Evolutionary conservation across 495 filamentous ascomycete species (phyloP), one percentile per base, ranked within the genome.

Genomic region (Echria macrotheca): DNA sequence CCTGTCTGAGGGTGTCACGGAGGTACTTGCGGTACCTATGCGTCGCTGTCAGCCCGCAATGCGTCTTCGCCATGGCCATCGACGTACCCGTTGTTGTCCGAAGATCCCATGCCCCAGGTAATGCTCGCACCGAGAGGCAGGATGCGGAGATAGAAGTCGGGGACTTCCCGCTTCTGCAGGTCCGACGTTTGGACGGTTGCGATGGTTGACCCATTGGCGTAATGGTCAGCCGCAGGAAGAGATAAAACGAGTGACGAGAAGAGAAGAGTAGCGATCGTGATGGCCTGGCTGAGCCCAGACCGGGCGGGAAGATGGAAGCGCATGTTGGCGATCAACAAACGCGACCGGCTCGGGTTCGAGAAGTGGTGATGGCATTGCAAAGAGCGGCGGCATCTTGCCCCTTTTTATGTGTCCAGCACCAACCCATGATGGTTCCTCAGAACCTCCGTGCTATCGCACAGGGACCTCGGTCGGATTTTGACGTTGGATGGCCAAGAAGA

Each of bases 61-160:
- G n/a, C n/a, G n/a, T n/a, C n/a, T 12, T 54, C 49, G 4, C 64
- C 47, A 1, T 66, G 47, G 8, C 9, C 40, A 14, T 55, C 44
- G 18, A 63, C 57, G 47, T 60, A 69, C 15, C 66, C 76, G 55
- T 77, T 77, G 4, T 55, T 52, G 51, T 70, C 66, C 0, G 46
- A 51, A 0, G 69, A 73, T 1, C 42, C 49, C 18, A 64, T 68
- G 0, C 77, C 77, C 19, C 51, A 56, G 1, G 72, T 76, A 47
- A 80, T 75, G 3, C 74, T 79, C 2, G 71, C 75, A 0, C 77
- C 75, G 0, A 80, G 59, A 1, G 74, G 70, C 55, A 78, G 53
- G 12, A 78, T 60, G 0, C 73, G 63, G 4, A 78, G 60, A 8
- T 44, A 51, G 24, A 59, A 52, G 32, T 36, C 15, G 12, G 28